Percentiles rank a stretch among this genome's conserved stretches.
Conservation (phyloP, 805 yeast species). For the Dipodascus geniculatus region DNA sequence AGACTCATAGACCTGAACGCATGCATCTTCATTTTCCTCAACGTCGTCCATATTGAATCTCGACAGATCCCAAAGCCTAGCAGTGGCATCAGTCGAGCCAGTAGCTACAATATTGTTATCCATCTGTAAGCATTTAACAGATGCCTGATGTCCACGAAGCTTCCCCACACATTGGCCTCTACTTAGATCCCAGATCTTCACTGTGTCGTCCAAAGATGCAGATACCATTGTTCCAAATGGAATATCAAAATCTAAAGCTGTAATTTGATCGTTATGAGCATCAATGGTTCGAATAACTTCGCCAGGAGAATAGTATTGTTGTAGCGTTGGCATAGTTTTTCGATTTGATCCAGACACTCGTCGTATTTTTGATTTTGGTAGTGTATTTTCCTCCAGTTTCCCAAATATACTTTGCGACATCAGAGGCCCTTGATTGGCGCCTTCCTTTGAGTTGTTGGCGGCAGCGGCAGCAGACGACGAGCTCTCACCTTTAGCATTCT, state of each 20-base stretch:
- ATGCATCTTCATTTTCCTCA: slow-evolving; percentile 20
- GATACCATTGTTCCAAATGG: slow-evolving; percentile 72
- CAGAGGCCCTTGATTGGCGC: slow-evolving; percentile 22
- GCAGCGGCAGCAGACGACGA: not conserved
- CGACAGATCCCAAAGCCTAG: slow-evolving; percentile 48
- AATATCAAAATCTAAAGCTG: slow-evolving; percentile 53
- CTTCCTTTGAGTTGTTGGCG: slow-evolving; percentile 6
- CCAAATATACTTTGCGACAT: slow-evolving; percentile 35
- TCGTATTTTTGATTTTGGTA: slow-evolving; percentile 17
- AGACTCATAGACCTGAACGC: slow-evolving; percentile 43
- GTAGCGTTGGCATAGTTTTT: slow-evolving; percentile 50
- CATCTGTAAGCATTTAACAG: slow-evolving; percentile 50
- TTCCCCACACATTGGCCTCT: slow-evolving; percentile 38
- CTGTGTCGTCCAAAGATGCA: slow-evolving; percentile 66
- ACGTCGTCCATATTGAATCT: slow-evolving; percentile 6
- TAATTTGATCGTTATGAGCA: slow-evolving; percentile 43
- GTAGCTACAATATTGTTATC: slow-evolving; percentile 37
- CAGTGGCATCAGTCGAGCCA: slow-evolving; percentile 53
- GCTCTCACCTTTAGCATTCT: slow-evolving; percentile 2
- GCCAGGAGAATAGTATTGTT: slow-evolving; percentile 52
- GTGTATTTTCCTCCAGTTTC: slow-evolving; percentile 26
- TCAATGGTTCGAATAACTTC: slow-evolving; percentile 37
- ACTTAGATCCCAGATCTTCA: slow-evolving; percentile 75
- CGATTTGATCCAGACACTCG: slow-evolving; percentile 27
- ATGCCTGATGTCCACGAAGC: slow-evolving; percentile 49